Evolutionary conservation across 2,329 filamentous ascomycete genomes (phyloP).

Genomic region (Cladosporium austrohemisphaericum): DNA sequence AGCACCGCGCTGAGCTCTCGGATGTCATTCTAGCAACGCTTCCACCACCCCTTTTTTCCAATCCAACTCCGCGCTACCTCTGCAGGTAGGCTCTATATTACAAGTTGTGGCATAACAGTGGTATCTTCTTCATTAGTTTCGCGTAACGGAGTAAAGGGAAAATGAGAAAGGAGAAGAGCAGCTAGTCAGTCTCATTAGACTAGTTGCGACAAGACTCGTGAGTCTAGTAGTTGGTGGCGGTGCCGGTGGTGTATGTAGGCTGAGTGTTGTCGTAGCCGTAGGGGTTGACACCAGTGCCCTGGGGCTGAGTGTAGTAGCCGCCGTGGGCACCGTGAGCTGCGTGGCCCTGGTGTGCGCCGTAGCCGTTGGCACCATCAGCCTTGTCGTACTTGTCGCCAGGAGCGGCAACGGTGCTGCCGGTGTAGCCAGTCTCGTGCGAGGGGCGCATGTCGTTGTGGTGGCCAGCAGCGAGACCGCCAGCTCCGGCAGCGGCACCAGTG

Average conservation of each 20-base stretch:
- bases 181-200: background rate
- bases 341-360: conserved; percentile 26
- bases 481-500: conserved; percentile 24
- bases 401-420: conserved; percentile 45
- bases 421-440: conserved; percentile 49
- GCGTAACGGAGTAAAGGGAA: background rate
- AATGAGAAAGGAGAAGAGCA: too few relatives aligned
- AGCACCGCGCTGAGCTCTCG: too few relatives aligned
- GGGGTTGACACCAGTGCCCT: conserved; percentile 37
- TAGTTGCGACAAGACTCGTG: background rate
- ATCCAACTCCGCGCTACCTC: background rate
- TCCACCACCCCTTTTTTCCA: background rate
- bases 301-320: conserved; percentile 46
- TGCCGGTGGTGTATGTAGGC: conserved; percentile 22
- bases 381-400: conserved; percentile 31
- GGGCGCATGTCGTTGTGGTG: conserved; percentile 39
- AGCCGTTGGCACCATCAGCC: conserved; percentile 23
- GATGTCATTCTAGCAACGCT: too few relatives aligned
- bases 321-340: conserved; percentile 29
- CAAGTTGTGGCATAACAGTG: conserved; percentile 13
- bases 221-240: conserved; percentile 31
- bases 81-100: background rate
- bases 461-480: conserved; percentile 28
- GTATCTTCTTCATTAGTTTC: conserved; percentile 10
- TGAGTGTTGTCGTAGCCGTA: conserved; percentile 37